Percentiles rank a stretch among this genome's conserved stretches.
phyloP scores from a whole-genome alignment of 306 rosid species.

The Prosopis cineraria region DNA sequence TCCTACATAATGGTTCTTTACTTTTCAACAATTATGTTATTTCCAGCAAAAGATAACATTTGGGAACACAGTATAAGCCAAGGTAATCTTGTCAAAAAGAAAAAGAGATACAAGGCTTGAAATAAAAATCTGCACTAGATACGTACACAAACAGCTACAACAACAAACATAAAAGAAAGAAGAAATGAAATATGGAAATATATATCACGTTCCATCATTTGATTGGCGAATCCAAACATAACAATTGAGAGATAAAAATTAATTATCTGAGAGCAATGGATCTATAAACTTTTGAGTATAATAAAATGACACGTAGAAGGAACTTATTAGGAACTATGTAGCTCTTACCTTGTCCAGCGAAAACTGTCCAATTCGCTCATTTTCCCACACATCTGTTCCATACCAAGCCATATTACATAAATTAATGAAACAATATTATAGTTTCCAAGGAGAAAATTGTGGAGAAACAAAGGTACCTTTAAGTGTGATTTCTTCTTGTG shows the following conservation, averaged over 20 bases:
- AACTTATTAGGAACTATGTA: neutral
- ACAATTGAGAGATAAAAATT: neutral
- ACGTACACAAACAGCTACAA: no score
- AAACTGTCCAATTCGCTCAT: conserved; percentile 33
- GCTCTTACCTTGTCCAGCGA: conserved; percentile 41
- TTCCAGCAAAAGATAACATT: no score
- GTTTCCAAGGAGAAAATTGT: neutral
- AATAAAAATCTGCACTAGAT: no score
- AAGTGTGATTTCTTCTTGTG: conserved; percentile 56
- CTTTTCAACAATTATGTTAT: no score
- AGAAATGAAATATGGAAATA: neutral
- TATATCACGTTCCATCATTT: neutral
- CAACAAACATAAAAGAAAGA: no score
- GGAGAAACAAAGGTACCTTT: conserved; percentile 46
- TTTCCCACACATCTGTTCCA: conserved; percentile 50
- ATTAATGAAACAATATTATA: conserved; percentile 1
- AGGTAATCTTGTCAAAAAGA: no score
- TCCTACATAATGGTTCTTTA: no score
- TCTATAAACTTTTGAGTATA: neutral
- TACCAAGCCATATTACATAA: conserved; percentile 9
- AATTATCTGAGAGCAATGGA: neutral
- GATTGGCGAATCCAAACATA: neutral
- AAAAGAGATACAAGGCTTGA: no score
- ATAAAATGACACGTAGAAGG: neutral
- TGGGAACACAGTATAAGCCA: no score